These are phyloP conservation scores for Citeromyces hawaiiensis DNA, from an alignment of 1,139 yeast species.

Conservation along the genomic window DNA sequence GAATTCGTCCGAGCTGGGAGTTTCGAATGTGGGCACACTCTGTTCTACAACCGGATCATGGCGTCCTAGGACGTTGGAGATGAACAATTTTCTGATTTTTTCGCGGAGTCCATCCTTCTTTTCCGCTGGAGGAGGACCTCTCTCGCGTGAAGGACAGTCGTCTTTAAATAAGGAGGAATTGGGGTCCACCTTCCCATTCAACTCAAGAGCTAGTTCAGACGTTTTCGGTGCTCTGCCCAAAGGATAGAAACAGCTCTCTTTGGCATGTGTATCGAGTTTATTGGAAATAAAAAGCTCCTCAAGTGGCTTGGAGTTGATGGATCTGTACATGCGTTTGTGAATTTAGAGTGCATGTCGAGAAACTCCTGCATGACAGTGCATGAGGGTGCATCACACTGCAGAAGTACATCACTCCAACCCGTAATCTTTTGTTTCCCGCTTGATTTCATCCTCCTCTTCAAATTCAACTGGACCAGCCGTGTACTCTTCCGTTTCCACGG, in stretches of 20 bases:
- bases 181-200: not conserved
- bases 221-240: not conserved
- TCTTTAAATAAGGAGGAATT: not conserved
- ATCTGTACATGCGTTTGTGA: not conserved
- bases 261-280: not conserved
- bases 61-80: not conserved
- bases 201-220: not conserved
- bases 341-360: too few species aligned
- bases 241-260: not conserved
- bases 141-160: not conserved
- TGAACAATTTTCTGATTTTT: not conserved
- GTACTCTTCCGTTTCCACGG: slow-evolving; percentile 7
- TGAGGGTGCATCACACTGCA: not conserved
- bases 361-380: too few species aligned
- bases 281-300: not conserved
- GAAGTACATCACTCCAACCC: not conserved
- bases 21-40: not conserved
- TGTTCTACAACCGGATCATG: not conserved
- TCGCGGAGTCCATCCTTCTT: not conserved
- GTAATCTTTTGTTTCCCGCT: slow-evolving; percentile 4
- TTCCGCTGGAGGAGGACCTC: not conserved
- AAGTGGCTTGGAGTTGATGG: not conserved
- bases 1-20: not conserved
- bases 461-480: slow-evolving; percentile 12
- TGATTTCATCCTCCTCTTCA: slow-evolving; percentile 16